Base-by-base conservation (phyloP, 306 rosid genomes). In the Trifolium fragiferum region DNA sequence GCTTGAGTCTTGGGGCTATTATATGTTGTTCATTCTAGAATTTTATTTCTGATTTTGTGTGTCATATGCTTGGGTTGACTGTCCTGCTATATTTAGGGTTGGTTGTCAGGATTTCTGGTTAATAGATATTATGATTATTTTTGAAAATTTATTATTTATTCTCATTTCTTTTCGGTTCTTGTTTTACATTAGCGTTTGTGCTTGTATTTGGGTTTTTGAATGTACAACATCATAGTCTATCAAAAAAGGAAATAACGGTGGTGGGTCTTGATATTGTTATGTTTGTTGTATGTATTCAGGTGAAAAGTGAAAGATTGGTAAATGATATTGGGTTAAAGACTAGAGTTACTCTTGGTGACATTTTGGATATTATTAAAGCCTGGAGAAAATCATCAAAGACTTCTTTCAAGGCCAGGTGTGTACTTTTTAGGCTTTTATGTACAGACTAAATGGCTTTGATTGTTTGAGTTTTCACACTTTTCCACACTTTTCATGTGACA, bases 311-410 rank as follows among this genome's bases (percentile, higher is more conserved):
- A 76, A 91, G 82, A 78, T 78, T 93, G 41, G 89, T 79, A 23
- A 49, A 69, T 11, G 90, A 87, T 67, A 49, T 93, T 79, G 97
- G 98, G 74, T 88, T 93, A 61, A 93, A 91, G 90, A 93, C 89
- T 32, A 81, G 68, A 76, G 96, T 93, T 60, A 84, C 87, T 68
- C 84, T 93, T 40, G 81, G 72, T 54, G 98, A 91, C 72, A 77
- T 80, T 82, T 78, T 86, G 81, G 87, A 89, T 75, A 78, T 89
- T 58, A 75, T 93, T 44, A 82, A 80, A 82, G 72, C 74, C 66
- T 89, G 92, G 98, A 88, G 89, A 82, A 76, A 51, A 66, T 83
- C 79, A 62, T 79, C 80, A 10, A 65, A 82, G 77, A 70, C 58
- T 65, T 81, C 86, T 32, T 87, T 89, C 79, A 81, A 78, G 81